phyloP scores from a whole-genome alignment of 345 rosid genomes.

The Salix arbutifolia region DNA sequence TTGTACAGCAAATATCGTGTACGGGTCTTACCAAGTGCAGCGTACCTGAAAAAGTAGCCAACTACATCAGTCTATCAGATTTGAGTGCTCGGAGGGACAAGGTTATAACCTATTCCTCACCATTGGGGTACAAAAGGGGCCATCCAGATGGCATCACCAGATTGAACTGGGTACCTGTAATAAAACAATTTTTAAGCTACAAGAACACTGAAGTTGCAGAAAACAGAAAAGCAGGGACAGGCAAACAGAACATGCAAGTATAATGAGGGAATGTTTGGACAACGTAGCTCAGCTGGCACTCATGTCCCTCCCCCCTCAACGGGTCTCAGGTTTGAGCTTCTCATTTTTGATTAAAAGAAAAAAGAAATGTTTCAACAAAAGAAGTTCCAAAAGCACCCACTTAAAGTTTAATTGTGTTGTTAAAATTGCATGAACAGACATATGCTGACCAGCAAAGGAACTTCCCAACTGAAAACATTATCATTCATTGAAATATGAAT shows the following conservation, averaged over 20 bases:
- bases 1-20: slow-evolving; percentile 72
- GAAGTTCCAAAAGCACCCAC: background rate
- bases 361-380: background rate
- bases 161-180: slow-evolving; percentile 84
- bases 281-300: too few species aligned
- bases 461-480: background rate
- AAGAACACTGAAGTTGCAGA: slow-evolving; percentile 5
- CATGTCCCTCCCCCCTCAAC: too few species aligned
- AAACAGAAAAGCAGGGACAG: background rate
- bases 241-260: background rate
- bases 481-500: background rate
- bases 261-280: background rate
- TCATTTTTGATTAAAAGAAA: background rate
- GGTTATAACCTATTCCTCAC: slow-evolving; percentile 23
- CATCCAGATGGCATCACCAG: slow-evolving; percentile 98
- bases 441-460: background rate
- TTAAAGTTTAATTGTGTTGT: background rate
- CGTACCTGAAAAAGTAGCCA: slow-evolving; percentile 54
- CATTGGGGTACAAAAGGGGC: slow-evolving; percentile 97
- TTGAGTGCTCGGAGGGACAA: slow-evolving; percentile 1
- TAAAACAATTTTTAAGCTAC: background rate
- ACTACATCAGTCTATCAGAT: background rate
- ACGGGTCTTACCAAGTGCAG: slow-evolving; percentile 70
- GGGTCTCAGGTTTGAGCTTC: too few species aligned
- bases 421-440: background rate